Evolutionary conservation across 805 yeast species (phyloP), one percentile per base, ranked within the genome.

Genomic region (Brettanomyces custersianus): DNA sequence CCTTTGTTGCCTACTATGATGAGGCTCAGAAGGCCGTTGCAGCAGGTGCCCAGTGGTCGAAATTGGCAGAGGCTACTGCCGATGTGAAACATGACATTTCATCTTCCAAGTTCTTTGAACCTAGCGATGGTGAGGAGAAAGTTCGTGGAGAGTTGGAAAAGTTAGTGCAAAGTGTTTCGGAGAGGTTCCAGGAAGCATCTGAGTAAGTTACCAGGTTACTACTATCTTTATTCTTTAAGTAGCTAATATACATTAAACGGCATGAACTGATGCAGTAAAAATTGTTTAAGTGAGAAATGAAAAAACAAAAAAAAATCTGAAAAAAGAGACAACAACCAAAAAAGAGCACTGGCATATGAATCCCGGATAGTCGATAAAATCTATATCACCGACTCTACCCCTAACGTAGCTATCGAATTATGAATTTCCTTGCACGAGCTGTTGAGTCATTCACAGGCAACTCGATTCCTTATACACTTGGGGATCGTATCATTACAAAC

Each of bases 11-110:
- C 24, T 92, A 92, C 65, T 77, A 84, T 55, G 96, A 90, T 49
- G 97, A 92, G 68, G 96, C 99, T 22, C 97, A 90, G 67, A 88
- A 87, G 68, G 95, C 97, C 12, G 82, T 90, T 42, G 72, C 95
- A 27, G 77, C 81, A 50, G 97, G 97, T 55, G 90, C 95, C 23
- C 77, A 73, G 60, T 92, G 99, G 99, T 74, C 83, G 45, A 92
- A 86, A 69, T 74, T 92, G 47, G 55, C 92, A 31, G 96, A 88
- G 55, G 72, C 86, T 40, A 92, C 97, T 38, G 54, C 83, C 40
- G 96, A 90, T 57, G 83, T 88, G 42, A 88, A 86, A 65, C 96
- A 92, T 63, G 68, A 86, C 41, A 96, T 92, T 36, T 83, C 96
- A 5, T 82, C 95, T 21, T 79, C 96, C 50, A 92, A 92, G 70